Conservation (phyloP, 306 rosid genomes). For the Elaeagnus macrophylla region DNA sequence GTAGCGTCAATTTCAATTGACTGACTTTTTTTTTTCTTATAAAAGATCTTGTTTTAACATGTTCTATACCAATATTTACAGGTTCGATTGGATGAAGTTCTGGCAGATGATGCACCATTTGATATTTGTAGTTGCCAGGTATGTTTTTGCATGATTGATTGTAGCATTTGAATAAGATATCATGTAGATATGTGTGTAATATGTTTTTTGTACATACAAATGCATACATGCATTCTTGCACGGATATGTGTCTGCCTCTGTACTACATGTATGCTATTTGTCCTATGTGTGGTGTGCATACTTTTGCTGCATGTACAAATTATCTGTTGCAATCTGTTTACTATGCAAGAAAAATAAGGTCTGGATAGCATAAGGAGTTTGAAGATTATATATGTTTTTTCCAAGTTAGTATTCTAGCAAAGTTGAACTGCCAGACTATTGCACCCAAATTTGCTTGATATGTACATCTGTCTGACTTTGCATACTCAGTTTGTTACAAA, state of each 20-base stretch:
- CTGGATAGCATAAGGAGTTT: no score
- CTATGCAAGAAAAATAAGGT: no score
- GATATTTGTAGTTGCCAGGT: conserved; percentile 94
- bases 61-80: conserved; percentile 22
- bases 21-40: neutral
- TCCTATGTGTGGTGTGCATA: no score
- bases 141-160: conserved; percentile 14
- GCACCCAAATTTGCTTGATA: no score
- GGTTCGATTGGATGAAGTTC: conserved; percentile 72
- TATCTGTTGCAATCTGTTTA: no score
- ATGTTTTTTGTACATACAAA: neutral
- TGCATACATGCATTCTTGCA: neutral
- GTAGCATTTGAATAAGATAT: neutral
- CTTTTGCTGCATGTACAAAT: no score
- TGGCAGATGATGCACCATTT: conserved; percentile 81
- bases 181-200: neutral
- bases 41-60: neutral
- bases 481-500: no score
- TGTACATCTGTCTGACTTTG: no score
- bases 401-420: no score
- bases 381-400: no score
- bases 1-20: conserved; percentile 25
- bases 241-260: neutral
- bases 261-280: neutral
- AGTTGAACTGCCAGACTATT: no score